Percentiles rank a stretch among this genome's conserved stretches.
Evolutionary conservation across 192 early-diverging fungal species (phyloP).

Genomic region (Podila epicladia): DNA sequence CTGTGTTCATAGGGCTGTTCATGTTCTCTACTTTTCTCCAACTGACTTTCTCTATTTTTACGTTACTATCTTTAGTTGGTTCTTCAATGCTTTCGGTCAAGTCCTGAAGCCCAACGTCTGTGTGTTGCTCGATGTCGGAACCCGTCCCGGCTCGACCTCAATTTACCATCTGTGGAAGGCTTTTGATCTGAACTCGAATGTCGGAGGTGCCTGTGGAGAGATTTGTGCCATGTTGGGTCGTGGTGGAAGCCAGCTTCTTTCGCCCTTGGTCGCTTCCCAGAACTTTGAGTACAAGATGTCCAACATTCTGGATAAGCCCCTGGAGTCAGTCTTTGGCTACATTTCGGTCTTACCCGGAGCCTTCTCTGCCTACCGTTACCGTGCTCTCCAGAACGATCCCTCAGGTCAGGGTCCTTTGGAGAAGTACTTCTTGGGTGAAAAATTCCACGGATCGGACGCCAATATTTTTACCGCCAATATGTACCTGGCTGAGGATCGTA

Average conservation of each 20-base stretch:
- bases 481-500: slow-evolving; percentile 89
- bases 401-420: slow-evolving; percentile 68
- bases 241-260: slow-evolving; percentile 56
- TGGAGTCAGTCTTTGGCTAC: slow-evolving; percentile 89
- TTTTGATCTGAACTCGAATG: slow-evolving; percentile 67
- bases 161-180: slow-evolving; percentile 76
- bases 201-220: slow-evolving; percentile 74
- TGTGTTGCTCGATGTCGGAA: slow-evolving; percentile 74
- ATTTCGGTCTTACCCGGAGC: slow-evolving; percentile 90
- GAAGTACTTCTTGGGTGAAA: slow-evolving; percentile 82
- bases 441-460: slow-evolving; percentile 62
- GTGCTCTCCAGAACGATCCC: slow-evolving; percentile 73
- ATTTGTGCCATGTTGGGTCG: slow-evolving; percentile 67
- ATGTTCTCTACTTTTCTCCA: neutral
- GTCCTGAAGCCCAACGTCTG: slow-evolving; percentile 68
- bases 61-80: slow-evolving; percentile 56
- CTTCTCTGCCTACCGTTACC: slow-evolving; percentile 86
- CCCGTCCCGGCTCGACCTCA: slow-evolving; percentile 65
- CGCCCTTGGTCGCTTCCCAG: slow-evolving; percentile 70
- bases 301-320: slow-evolving; percentile 72
- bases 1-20: neutral
- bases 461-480: slow-evolving; percentile 82
- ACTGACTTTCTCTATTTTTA: neutral
- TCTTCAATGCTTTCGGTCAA: slow-evolving; percentile 72
- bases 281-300: slow-evolving; percentile 82